These are phyloP conservation scores for Ormosia emarginata DNA, from an alignment of 306 rosid species.

Conservation along the genomic window DNA sequence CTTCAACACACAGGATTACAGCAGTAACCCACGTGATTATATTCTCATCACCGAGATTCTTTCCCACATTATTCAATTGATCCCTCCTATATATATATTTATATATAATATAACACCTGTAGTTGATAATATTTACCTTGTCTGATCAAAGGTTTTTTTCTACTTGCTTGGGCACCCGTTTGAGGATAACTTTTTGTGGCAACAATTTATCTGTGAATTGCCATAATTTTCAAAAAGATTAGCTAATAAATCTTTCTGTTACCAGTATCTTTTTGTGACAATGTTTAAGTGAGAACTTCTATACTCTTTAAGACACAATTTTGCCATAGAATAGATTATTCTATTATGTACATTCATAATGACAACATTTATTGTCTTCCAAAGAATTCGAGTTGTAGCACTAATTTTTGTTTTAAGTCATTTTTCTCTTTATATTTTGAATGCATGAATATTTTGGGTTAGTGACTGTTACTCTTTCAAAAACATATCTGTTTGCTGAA, in stretches of 20 bases:
- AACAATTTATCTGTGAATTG: not conserved
- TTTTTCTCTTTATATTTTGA: not conserved
- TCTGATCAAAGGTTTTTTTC: not conserved
- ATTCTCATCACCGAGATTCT: too few species aligned
- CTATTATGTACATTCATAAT: not conserved
- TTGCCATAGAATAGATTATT: not conserved
- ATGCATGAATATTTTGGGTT: not conserved
- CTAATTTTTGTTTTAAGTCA: not conserved
- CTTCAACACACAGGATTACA: too few species aligned
- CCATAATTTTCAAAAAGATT: not conserved
- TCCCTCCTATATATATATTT: too few species aligned
- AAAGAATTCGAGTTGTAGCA: not conserved
- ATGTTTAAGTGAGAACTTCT: not conserved
- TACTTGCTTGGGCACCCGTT: not conserved
- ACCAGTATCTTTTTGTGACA: not conserved
- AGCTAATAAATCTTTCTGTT: not conserved
- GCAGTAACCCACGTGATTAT: too few species aligned
- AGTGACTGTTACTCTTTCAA: slow-evolving; percentile 1
- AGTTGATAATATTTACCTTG: not conserved
- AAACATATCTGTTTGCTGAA: not conserved
- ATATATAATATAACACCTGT: not conserved
- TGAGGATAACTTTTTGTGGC: not conserved
- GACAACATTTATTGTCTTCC: not conserved
- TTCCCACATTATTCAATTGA: too few species aligned
- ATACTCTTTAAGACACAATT: not conserved